Evolutionary conservation across 2,329 filamentous ascomycete genomes (phyloP).

Genomic region (Thielaviopsis euricoi): DNA sequence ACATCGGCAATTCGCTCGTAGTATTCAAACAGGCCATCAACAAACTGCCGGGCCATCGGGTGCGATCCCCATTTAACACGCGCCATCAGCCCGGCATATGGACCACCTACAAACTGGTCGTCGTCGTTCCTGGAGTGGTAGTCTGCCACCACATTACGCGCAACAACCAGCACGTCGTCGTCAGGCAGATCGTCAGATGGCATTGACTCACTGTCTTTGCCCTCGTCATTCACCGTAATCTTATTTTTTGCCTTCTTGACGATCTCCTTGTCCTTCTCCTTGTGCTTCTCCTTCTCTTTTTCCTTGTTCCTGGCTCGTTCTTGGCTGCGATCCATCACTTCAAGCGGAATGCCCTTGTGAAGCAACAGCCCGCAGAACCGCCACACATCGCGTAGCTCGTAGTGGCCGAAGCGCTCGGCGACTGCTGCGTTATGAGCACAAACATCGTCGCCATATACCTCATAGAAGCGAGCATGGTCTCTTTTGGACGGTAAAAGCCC

Average conservation of each 20-base stretch:
- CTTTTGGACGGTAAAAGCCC: slow-evolving; percentile 62
- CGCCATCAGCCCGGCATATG: slow-evolving; percentile 26
- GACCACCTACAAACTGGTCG: background rate
- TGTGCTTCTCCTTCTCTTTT: background rate
- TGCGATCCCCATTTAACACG: slow-evolving; percentile 53
- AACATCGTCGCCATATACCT: slow-evolving; percentile 67
- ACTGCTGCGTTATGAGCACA: slow-evolving; percentile 72
- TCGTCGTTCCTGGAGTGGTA: slow-evolving; percentile 1
- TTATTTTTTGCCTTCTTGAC: too few relatives aligned
- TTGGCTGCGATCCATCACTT: slow-evolving; percentile 36
- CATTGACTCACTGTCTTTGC: background rate
- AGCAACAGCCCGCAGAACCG: slow-evolving; percentile 62
- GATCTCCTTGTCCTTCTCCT: background rate
- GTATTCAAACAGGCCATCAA: slow-evolving; percentile 44
- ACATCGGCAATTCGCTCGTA: slow-evolving; percentile 46
- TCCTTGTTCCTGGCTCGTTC: background rate
- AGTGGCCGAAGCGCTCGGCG: slow-evolving; percentile 52
- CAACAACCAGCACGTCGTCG: slow-evolving; percentile 52
- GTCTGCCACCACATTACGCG: slow-evolving; percentile 39
- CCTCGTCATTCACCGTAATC: too few relatives aligned
- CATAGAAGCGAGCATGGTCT: slow-evolving; percentile 62
- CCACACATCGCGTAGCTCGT: slow-evolving; percentile 71
- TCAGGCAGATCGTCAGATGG: slow-evolving; percentile 19
- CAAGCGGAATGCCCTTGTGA: slow-evolving; percentile 56
- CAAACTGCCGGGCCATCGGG: slow-evolving; percentile 44